Evolutionary conservation across 345 rosid species (phyloP), one percentile per base, ranked within the genome.

Genomic region (Bruguiera parviflora): DNA sequence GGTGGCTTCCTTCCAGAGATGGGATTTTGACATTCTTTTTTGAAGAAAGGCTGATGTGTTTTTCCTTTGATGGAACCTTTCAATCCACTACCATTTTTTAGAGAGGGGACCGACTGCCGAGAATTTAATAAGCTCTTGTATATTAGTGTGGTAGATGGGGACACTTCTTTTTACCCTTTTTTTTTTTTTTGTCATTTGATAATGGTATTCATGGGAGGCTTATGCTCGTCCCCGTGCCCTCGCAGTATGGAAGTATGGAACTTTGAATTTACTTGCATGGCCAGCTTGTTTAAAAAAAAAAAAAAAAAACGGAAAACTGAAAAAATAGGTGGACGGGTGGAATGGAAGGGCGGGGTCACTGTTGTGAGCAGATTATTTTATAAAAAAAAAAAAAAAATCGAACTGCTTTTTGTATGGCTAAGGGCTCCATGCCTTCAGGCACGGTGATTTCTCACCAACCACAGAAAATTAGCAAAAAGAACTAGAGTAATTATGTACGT

Each of bases 161-260:
- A 53, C 24, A 8, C 5, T 5, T 28, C 57, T 52, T 53, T 15
- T 53, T 5, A 27, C 20, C 3, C 5, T 3, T 28, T 61, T 32
- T 11, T 21, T 16, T 15, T 43, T 32, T 58, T 31, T 35, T 19
- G 19, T 64, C 61, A 2, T 5, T 65, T 64, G 61, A 29, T 43
- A 37, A 80, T 68, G 53, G 60, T 28, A 71, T 63, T 72, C 83
- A 77, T 72, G 83, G 33, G 78, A 67, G 47, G 28, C 61, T 68
- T 64, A 60, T 75, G 75, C 68, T 19, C 51, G 9, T 37, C 58
- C 60, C 68, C 73, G 58, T 76, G 68, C 69, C 81, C 71, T 79
- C 73, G 78, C 82, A 81, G 80, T 47, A 64, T 49, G 70, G 60
- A 47, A 21, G 61, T 28, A 16, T 24, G 22, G 52, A 35, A 22